Evolutionary conservation across 2,329 filamentous ascomycete genomes (phyloP), one percentile per base, ranked within the genome.

Genomic region (Tolypocladium pustulatum): DNA sequence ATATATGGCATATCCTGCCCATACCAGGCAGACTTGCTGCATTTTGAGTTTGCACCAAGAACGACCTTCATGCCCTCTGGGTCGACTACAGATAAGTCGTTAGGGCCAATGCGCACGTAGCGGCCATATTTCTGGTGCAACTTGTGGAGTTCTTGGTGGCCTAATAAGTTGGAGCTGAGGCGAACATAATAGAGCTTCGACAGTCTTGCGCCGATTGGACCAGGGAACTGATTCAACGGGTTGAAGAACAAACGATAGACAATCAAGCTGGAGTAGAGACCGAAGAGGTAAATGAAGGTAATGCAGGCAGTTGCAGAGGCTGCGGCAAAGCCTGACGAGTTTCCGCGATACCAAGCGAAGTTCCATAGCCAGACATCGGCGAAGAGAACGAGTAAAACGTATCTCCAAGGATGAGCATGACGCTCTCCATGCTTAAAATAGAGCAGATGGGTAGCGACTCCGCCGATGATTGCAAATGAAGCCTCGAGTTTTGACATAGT

Each of bases 211-310:
- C 32, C 25, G 13, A 57, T 40, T 1, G 59, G 59, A 9, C 59
- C 59, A 1, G 54, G 57, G 54, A 54, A 57, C 8, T 20, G 32
- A 15, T 57, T 46, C 32, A 60, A 38, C 3, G 53, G 53, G 38
- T 60, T 57, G 30, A 60, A 57, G n/a, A 54, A 57, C 4, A 53
- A 22, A 17, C 59, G 57, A 17, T 58, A 60, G 8, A 57, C 27
- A 1, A 52, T 2, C 20, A 60, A 51, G 53, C 59, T 60, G 2
- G 30, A 30, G 13, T 0, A 37, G 13, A 55, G 54, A 12, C 54
- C 54, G 12, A 40, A n/a, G 7, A 55, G 54, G 25, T n/a, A 55
- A 30, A 43, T 15, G 3, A 43, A 20, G 2, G 37, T 41, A 5
- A 41, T 25, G 6, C 6, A 15, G 15, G 37, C 13, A 27, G 55